These are phyloP conservation scores for Simplicillium aogashimaense DNA, from an alignment of 2,329 filamentous ascomycete genomes.

Conservation along the genomic window DNA sequence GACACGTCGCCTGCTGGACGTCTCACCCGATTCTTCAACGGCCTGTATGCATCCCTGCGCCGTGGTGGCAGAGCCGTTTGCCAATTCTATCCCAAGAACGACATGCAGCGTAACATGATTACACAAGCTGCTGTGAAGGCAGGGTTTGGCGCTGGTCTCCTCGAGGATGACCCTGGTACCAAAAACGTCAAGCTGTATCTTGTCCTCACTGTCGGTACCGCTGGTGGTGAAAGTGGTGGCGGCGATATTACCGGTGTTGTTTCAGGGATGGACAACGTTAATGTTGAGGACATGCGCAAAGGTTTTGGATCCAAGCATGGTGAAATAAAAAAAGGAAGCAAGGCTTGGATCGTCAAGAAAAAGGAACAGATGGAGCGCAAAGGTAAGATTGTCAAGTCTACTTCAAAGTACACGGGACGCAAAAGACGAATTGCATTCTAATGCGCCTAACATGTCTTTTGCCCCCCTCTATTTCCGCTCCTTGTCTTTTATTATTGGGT, in stretches of 20 bases:
- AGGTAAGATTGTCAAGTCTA: conserved; percentile 87
- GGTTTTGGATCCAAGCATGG: conserved; percentile 36
- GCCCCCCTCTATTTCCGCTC: conserved; percentile 1
- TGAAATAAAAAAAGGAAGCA: conserved; percentile 68
- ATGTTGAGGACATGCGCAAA: conserved; percentile 62
- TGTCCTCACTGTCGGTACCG: conserved; percentile 77
- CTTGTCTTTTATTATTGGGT: conserved; percentile 10
- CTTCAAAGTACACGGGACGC: conserved; percentile 87
- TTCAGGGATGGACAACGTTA: conserved; percentile 77
- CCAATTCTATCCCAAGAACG: conserved; percentile 97
- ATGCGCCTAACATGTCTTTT: not conserved
- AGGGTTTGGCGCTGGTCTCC: conserved; percentile 86
- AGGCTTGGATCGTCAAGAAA: conserved; percentile 74
- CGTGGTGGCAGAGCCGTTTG: conserved; percentile 85
- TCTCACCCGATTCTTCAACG: conserved; percentile 81
- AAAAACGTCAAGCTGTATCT: conserved; percentile 97
- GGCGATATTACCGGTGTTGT: conserved; percentile 90
- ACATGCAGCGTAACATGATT: conserved; percentile 86
- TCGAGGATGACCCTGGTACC: conserved; percentile 92
- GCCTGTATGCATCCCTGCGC: conserved; percentile 73
- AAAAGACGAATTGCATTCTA: conserved; percentile 75
- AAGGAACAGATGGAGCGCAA: conserved; percentile 92
- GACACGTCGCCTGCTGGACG: conserved; percentile 74
- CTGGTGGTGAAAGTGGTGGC: conserved; percentile 34
- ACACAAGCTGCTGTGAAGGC: conserved; percentile 82